Evolutionary conservation across 192 early-diverging fungal genomes (phyloP), one percentile per base, ranked within the genome.

Genomic region (Linnemannia exigua): DNA sequence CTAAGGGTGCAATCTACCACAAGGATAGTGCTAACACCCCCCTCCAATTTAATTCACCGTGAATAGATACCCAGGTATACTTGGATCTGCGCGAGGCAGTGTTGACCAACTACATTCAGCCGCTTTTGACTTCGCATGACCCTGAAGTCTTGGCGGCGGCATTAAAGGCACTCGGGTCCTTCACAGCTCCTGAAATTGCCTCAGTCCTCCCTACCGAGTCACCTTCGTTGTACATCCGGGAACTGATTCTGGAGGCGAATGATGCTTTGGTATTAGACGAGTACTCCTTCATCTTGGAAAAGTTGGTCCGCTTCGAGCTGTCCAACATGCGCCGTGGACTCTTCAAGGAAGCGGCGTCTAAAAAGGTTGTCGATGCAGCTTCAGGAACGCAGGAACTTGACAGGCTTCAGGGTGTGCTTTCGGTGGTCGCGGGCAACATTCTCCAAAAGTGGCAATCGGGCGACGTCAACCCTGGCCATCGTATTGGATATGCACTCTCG

Each of bases 301-400:
- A 90, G 36, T n/a, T 93, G 15, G 85, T 93, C 37, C 81, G 85
- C 22, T 70, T 90, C 54, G 92, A 93, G n/a, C 44, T 91, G 41
- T 78, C 87, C 54, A 80, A 90, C 71, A 88, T 93, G 92, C 81
- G 86, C 2, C 89, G 92, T 11, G 84, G 89, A 5, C 79, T 93
- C 20, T 93, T 91, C 61, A 90, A 90, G 54, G 88, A 87, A 2
- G 79, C 79, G 14, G 52, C 63, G 5, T 66, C 71, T 28, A 78
- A 70, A 51, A 76, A 68, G 46, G 20, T 52, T 33, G 33, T 67
- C 1, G 75, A 77, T 47, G 51, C 54, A 41, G 22, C 19, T 14
- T 41, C 25, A 47, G 72, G 79, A 3, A 61, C 67, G 31, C 68
- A 69, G 48, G 77, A 84, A 46, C 36, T 81, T 1, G 80, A 82